A percentile compares a stretch with the other conserved stretches of the same genome.
phyloP scores from a whole-genome alignment of 2,329 filamentous ascomycete species.

The Thelonectria rubi region DNA sequence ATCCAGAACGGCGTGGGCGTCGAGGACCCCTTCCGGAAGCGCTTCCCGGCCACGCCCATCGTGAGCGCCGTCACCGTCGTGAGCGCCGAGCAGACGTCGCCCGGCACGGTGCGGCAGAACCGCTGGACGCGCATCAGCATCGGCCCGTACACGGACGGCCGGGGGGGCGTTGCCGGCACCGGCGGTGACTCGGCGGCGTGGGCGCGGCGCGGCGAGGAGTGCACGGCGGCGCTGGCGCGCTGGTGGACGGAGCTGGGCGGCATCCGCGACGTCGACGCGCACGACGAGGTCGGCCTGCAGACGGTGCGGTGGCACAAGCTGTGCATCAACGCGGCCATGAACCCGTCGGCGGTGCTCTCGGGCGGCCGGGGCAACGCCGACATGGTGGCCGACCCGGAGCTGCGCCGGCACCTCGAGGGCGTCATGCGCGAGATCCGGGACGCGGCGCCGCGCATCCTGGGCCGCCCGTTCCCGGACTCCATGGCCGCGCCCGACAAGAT shows the following conservation, averaged over 20 bases:
- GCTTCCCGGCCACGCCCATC: conserved; percentile 69
- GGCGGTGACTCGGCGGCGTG: conserved; percentile 42
- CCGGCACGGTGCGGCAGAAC: conserved; percentile 73
- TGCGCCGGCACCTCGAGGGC: conserved; percentile 68
- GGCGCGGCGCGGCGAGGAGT: conserved; percentile 48
- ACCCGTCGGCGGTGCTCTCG: conserved; percentile 74
- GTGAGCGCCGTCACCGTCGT: conserved; percentile 75
- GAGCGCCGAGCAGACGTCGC: conserved; percentile 71
- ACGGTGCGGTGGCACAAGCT: conserved; percentile 80
- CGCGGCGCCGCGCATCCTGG: conserved; percentile 70
- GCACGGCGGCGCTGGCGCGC: conserved; percentile 60
- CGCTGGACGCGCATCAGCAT: conserved; percentile 78
- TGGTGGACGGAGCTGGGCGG: conserved; percentile 65
- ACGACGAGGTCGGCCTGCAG: conserved; percentile 73
- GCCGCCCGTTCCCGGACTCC: conserved; percentile 63
- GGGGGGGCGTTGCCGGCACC: too few species aligned
- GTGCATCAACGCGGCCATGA: conserved; percentile 79
- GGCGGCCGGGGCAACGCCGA: conserved; percentile 71
- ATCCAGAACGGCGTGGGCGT: conserved; percentile 79
- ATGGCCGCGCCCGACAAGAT: conserved; percentile 72
- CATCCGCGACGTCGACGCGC: conserved; percentile 71
- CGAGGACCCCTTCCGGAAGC: conserved; percentile 69
- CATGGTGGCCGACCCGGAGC: conserved; percentile 71
- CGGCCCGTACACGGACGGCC: conserved; percentile 68
- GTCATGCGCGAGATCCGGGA: conserved; percentile 76